Evolutionary conservation across 139 green algal genomes (phyloP).

Genomic region (Chlamydomonas incerta): DNA sequence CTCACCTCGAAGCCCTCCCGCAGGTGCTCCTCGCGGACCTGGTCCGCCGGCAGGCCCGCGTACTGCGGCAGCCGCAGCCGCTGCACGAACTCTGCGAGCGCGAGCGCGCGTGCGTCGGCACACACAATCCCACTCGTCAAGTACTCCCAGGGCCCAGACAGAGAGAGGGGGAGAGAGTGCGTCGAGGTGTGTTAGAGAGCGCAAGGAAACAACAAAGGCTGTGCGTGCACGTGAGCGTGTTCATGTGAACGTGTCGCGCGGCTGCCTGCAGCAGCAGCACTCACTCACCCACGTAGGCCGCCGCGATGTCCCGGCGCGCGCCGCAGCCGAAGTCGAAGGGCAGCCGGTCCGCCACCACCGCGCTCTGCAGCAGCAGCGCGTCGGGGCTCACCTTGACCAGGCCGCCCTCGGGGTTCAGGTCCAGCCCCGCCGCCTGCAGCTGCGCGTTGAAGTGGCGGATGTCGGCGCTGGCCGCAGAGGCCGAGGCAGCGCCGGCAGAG

Average conservation of each 20-base stretch:
- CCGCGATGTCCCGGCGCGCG: background rate
- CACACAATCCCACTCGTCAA: too few species aligned
- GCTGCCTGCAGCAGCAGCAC: too few species aligned
- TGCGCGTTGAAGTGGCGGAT: slow-evolving; percentile 62
- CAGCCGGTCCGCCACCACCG: slow-evolving; percentile 76
- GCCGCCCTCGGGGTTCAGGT: slow-evolving; percentile 74
- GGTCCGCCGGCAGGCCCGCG: background rate
- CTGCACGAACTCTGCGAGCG: slow-evolving; percentile 26
- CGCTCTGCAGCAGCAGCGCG: slow-evolving; percentile 78
- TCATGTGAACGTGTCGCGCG: too few species aligned
- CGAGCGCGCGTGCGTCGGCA: too few species aligned
- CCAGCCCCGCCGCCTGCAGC: slow-evolving; percentile 66
- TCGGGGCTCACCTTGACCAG: slow-evolving; percentile 68
- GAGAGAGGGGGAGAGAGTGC: too few species aligned
- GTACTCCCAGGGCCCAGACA: too few species aligned
- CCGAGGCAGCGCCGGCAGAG: too few species aligned
- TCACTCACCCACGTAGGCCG: slow-evolving; percentile 32
- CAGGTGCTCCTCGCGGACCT: slow-evolving; percentile 71
- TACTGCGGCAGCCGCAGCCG: slow-evolving; percentile 15
- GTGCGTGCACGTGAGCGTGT: background rate
- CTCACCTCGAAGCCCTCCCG: slow-evolving; percentile 86
- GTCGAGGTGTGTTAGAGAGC: too few species aligned
- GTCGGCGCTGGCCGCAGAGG: slow-evolving; percentile 12
- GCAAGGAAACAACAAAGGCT: background rate
- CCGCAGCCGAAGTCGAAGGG: slow-evolving; percentile 68